These are phyloP conservation scores for Sphaerulina vaccinii DNA, from an alignment of 2,329 filamentous ascomycete species.

Conservation along the genomic window DNA sequence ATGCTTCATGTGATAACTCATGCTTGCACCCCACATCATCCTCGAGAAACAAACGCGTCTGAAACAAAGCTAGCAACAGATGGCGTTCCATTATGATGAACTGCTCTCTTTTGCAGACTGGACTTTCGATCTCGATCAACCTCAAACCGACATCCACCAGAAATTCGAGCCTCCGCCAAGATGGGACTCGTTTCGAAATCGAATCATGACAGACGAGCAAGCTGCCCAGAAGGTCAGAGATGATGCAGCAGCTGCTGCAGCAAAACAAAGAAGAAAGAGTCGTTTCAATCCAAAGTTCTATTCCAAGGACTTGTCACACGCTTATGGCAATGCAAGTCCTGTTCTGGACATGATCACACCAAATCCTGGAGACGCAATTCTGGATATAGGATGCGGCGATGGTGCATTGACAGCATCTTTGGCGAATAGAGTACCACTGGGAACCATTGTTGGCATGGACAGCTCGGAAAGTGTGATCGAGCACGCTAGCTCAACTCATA, in stretches of 20 bases:
- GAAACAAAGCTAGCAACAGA: not conserved
- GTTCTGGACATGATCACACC: slow-evolving; percentile 39
- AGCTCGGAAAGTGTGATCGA: slow-evolving; percentile 41
- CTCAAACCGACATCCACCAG: not conserved
- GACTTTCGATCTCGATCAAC: not conserved
- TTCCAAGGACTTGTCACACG: slow-evolving; percentile 19
- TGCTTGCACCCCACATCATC: slow-evolving; percentile 2
- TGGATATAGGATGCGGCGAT: slow-evolving; percentile 43
- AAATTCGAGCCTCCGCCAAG: slow-evolving; percentile 6
- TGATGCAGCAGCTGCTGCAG: slow-evolving; percentile 4
- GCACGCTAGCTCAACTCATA: slow-evolving; percentile 28
- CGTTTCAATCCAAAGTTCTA: slow-evolving; percentile 9
- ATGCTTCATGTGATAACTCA: slow-evolving; percentile 6
- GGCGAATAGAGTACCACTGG: slow-evolving; percentile 30
- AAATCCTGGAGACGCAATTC: slow-evolving; percentile 37
- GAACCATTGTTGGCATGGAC: slow-evolving; percentile 41
- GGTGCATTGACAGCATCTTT: slow-evolving; percentile 41
- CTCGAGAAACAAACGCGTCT: not conserved
- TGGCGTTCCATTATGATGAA: slow-evolving; percentile 4
- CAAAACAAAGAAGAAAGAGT: slow-evolving; percentile 9
- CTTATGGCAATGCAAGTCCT: slow-evolving; percentile 41
- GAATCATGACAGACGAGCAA: slow-evolving; percentile 9
- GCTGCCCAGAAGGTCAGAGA: slow-evolving; percentile 9
- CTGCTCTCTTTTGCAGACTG: slow-evolving; percentile 4
- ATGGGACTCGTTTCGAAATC: slow-evolving; percentile 11